Evolutionary conservation across 179 eudicot genomes (phyloP).

Genomic region (Spergularia azorica): DNA sequence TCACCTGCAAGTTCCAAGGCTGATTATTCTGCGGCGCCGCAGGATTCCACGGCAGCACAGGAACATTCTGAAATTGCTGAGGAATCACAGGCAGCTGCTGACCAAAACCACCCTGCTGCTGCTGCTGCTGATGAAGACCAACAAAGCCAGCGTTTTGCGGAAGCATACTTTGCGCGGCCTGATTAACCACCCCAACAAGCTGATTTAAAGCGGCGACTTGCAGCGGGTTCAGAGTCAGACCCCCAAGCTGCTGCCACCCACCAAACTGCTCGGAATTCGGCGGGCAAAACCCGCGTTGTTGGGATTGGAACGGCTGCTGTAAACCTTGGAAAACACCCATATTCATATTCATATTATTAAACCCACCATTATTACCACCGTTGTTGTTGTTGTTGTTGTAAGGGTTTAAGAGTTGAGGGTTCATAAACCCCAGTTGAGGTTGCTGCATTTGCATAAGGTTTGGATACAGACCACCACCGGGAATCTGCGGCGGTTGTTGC

Average conservation of each 20-base stretch:
- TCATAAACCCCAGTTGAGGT: constrained; percentile 39
- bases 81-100: constrained; percentile 33
- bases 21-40: constrained; percentile 33
- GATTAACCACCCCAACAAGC: constrained; percentile 43
- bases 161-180: constrained; percentile 42
- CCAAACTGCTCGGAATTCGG: constrained; percentile 39
- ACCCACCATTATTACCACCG: constrained; percentile 9
- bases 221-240: constrained; percentile 35
- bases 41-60: constrained; percentile 25
- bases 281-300: constrained; percentile 28
- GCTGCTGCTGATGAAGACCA: constrained; percentile 39
- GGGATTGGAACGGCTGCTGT: constrained; percentile 32
- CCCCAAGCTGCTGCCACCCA: constrained; percentile 41
- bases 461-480: constrained; percentile 26
- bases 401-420: constrained; percentile 32
- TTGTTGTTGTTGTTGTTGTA: constrained; percentile 10
- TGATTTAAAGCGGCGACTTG: constrained; percentile 46
- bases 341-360: constrained; percentile 16
- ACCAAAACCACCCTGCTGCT: constrained; percentile 31
- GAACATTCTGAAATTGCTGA: constrained; percentile 40
- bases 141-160: constrained; percentile 45
- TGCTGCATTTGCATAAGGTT: constrained; percentile 37
- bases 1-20: constrained; percentile 19
- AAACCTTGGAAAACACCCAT: constrained; percentile 28
- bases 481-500: constrained; percentile 6